These are phyloP conservation scores for Lycium ferocissimum DNA, from an alignment of 257 asterid species.

Conservation along the genomic window DNA sequence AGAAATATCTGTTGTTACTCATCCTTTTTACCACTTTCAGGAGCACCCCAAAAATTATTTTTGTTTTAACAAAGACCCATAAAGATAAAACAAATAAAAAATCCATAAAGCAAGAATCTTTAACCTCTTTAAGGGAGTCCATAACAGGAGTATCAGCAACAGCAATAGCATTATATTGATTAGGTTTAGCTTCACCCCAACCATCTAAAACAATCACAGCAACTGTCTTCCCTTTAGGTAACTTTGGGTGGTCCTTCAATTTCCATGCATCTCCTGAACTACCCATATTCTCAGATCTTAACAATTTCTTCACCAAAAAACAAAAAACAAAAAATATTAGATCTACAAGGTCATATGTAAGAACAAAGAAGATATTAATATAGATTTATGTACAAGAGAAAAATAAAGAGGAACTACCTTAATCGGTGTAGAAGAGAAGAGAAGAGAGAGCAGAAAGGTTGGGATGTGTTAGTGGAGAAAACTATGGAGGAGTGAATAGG, in stretches of 20 bases:
- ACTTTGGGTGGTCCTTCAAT: conserved; percentile 84
- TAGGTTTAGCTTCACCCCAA: conserved; percentile 92
- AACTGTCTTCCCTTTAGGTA: conserved; percentile 81
- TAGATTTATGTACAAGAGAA: neutral
- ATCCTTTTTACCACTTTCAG: no score
- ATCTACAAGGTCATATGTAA: neutral
- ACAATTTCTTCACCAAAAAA: neutral
- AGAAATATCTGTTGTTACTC: neutral
- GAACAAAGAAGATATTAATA: neutral
- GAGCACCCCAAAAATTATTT: no score
- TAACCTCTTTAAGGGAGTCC: conserved; percentile 92
- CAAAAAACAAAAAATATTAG: neutral
- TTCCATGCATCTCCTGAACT: conserved; percentile 86
- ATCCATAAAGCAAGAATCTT: neutral
- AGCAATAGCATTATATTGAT: conserved; percentile 88
- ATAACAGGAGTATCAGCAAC: conserved; percentile 94
- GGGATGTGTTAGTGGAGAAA: neutral
- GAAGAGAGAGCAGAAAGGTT: neutral
- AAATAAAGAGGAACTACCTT: neutral
- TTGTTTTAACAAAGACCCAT: no score
- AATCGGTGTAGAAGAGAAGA: neutral
- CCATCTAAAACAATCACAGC: conserved; percentile 94
- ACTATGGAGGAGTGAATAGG: neutral
- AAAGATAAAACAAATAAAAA: no score
- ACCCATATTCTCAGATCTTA: conserved; percentile 59